These are phyloP conservation scores for Backusella tuberculispora DNA, from an alignment of 192 early-diverging fungal species.

Conservation along the genomic window DNA sequence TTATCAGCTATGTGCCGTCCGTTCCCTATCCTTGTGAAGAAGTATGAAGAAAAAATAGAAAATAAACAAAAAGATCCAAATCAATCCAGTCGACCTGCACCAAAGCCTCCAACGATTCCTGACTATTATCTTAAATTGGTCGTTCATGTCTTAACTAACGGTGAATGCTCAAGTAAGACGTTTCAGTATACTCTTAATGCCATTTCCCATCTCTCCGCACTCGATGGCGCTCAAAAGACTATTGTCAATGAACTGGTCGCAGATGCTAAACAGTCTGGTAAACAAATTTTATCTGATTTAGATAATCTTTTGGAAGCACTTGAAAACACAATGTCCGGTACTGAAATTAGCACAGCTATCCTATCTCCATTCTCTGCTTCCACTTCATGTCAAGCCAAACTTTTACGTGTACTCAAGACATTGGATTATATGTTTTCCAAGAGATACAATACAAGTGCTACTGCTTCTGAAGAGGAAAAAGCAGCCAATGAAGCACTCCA, in stretches of 20 bases:
- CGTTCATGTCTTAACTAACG: conserved; percentile 88
- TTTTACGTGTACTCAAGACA: conserved; percentile 92
- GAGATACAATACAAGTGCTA: conserved; percentile 36
- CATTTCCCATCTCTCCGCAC: conserved; percentile 83
- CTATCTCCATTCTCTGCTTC: conserved; percentile 82
- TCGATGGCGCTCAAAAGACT: conserved; percentile 67
- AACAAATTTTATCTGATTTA: conserved; percentile 70
- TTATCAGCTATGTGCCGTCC: conserved; percentile 80
- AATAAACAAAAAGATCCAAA: conserved; percentile 31
- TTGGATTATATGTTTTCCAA: conserved; percentile 86
- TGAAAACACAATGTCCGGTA: conserved; percentile 54
- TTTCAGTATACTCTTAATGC: conserved; percentile 93
- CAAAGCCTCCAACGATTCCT: conserved; percentile 81
- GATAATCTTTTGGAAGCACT: conserved; percentile 66
- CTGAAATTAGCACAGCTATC: conserved; percentile 74
- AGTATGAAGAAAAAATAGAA: conserved; percentile 48
- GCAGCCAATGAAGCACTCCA: background rate
- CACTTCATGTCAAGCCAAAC: conserved; percentile 88
- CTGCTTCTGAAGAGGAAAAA: conserved; percentile 45
- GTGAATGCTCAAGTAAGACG: conserved; percentile 89
- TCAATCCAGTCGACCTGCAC: conserved; percentile 38
- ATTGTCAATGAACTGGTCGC: conserved; percentile 82
- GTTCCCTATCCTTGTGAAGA: conserved; percentile 66
- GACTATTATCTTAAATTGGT: conserved; percentile 80
- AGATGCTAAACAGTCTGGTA: conserved; percentile 70